These are phyloP conservation scores for Xylaria grammica DNA, from an alignment of 495 filamentous ascomycete species.

Conservation along the genomic window DNA sequence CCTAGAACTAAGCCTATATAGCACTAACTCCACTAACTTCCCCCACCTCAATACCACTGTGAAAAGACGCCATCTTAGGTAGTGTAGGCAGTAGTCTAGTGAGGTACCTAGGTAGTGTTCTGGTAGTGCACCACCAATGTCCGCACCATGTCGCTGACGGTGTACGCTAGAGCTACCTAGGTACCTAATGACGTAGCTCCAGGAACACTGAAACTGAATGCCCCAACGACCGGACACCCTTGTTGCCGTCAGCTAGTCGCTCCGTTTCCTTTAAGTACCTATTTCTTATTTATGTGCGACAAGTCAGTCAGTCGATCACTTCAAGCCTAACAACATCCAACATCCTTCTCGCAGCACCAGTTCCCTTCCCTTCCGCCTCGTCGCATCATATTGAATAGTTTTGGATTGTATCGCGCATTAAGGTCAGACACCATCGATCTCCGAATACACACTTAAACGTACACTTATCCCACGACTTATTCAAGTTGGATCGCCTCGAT, in stretches of 20 bases:
- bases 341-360: not conserved
- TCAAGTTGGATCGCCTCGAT: not conserved
- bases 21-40: not conserved
- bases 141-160: too few relatives aligned
- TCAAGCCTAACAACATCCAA: not conserved
- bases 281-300: slow-evolving; percentile 22
- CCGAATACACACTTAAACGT: not conserved
- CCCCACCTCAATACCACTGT: not conserved
- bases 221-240: slow-evolving; percentile 13
- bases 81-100: too few relatives aligned
- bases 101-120: too few relatives aligned
- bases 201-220: not conserved
- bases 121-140: too few relatives aligned
- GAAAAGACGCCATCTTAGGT: too few relatives aligned
- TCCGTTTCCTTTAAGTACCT: not conserved
- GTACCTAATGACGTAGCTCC: slow-evolving; percentile 17
- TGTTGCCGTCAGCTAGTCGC: too few relatives aligned
- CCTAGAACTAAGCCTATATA: not conserved
- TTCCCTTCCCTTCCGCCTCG: not conserved
- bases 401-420: not conserved
- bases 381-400: slow-evolving; percentile 1
- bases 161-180: too few relatives aligned
- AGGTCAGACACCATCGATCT: not conserved
- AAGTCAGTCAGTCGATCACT: slow-evolving; percentile 9
- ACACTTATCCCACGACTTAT: not conserved